phyloP scores from a whole-genome alignment of 2,329 filamentous ascomycete species.

The Penicillium sp. region DNA sequence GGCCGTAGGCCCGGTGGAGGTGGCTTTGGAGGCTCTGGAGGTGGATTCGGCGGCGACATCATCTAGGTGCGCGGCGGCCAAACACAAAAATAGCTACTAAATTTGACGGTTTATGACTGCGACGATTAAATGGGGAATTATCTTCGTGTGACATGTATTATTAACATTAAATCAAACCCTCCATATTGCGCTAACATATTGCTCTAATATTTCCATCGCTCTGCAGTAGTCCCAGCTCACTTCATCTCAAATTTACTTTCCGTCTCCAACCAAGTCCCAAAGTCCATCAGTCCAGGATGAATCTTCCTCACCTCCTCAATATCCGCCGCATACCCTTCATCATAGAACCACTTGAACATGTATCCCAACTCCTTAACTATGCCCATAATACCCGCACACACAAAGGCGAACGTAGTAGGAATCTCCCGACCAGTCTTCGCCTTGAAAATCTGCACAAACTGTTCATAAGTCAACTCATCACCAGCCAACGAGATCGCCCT shows the following conservation, averaged over 20 bases:
- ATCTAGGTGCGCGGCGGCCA: slow-evolving; percentile 37
- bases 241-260: slow-evolving; percentile 13
- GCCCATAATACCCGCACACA: slow-evolving; percentile 51
- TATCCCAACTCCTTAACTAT: slow-evolving; percentile 51
- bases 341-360: slow-evolving; percentile 61
- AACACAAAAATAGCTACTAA: not conserved
- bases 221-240: not conserved
- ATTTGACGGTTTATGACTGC: slow-evolving; percentile 10
- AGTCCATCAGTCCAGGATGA: slow-evolving; percentile 15
- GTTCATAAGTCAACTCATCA: slow-evolving; percentile 57
- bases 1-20: slow-evolving; percentile 48
- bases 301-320: slow-evolving; percentile 14
- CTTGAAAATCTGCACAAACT: slow-evolving; percentile 56
- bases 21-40: slow-evolving; percentile 64
- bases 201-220: not conserved
- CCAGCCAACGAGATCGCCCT: slow-evolving; percentile 58
- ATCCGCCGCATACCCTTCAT: slow-evolving; percentile 22
- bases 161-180: not conserved
- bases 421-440: slow-evolving; percentile 52
- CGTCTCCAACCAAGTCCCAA: slow-evolving; percentile 18
- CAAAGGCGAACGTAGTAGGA: slow-evolving; percentile 50
- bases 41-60: slow-evolving; percentile 53
- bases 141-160: slow-evolving; percentile 11
- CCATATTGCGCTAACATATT: too few species aligned
- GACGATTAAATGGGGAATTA: not conserved